Evolutionary conservation across 371 early-diverging fungal species (phyloP).

Genomic region (Rhizopus stolonifer): DNA sequence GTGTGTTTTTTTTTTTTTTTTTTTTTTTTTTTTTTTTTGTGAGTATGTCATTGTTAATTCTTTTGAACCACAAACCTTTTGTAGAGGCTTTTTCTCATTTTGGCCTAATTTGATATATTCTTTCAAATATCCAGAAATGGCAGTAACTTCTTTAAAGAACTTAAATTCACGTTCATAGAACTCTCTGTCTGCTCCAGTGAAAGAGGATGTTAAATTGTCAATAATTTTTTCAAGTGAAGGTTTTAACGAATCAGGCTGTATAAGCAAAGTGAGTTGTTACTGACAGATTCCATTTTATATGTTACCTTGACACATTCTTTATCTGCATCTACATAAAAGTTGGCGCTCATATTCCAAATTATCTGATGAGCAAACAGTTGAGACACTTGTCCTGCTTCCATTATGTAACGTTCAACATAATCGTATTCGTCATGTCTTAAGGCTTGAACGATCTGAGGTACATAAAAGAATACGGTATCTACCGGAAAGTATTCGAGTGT

Average conservation of each 20-base stretch:
- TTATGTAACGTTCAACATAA: slow-evolving; percentile 90
- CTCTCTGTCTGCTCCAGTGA: slow-evolving; percentile 84
- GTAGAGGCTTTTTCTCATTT: slow-evolving; percentile 90
- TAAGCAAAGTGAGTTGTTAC: neutral
- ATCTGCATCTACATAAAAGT: slow-evolving; percentile 83
- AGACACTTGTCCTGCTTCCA: slow-evolving; percentile 88
- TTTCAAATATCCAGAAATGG: slow-evolving; percentile 96
- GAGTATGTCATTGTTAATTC: no score
- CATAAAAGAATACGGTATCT: slow-evolving; percentile 96
- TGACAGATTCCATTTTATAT: neutral
- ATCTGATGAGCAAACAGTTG: slow-evolving; percentile 99
- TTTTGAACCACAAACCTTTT: no score
- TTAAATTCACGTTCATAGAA: slow-evolving; percentile 94
- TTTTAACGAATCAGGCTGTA: slow-evolving; percentile 74
- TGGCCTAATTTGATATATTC: slow-evolving; percentile 93
- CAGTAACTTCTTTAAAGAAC: slow-evolving; percentile 94
- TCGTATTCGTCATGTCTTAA: slow-evolving; percentile 85
- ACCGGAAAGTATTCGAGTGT: slow-evolving; percentile 86
- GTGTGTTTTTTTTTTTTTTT: no score
- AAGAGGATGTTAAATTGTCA: slow-evolving; percentile 67
- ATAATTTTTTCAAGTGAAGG: slow-evolving; percentile 87
- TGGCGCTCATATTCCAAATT: slow-evolving; percentile 99
- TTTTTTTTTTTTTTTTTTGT: no score
- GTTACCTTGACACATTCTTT: slow-evolving; percentile 67
- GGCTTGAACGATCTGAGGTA: slow-evolving; percentile 99